Percentiles rank a stretch among this genome's conserved stretches.
phyloP scores from a whole-genome alignment of 2,329 filamentous ascomycete species.

The Cladosporium phlei region DNA sequence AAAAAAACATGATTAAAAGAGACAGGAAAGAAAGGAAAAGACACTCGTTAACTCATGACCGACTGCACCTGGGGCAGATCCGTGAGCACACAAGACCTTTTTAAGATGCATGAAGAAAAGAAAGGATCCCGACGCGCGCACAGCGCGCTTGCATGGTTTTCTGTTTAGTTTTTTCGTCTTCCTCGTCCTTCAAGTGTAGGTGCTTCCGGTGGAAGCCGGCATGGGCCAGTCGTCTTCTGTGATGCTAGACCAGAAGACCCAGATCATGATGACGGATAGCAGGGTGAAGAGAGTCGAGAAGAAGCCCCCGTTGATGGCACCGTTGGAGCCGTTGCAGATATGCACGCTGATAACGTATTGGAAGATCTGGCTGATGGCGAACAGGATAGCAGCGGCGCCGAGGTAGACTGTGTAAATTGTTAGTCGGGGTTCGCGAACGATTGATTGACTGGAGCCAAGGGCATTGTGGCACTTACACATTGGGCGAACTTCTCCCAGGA shows the following conservation, averaged over 20 bases:
- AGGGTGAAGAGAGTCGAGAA: conserved; percentile 94
- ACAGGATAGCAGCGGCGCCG: conserved; percentile 66
- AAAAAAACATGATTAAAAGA: conserved; percentile 1
- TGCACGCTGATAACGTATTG: conserved; percentile 89
- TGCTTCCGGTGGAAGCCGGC: conserved; percentile 38
- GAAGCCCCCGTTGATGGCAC: conserved; percentile 86
- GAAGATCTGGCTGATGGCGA: conserved; percentile 91
- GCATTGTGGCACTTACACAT: conserved; percentile 58
- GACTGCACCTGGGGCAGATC: background rate
- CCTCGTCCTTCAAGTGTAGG: conserved; percentile 31
- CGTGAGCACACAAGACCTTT: background rate
- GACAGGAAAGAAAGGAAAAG: background rate
- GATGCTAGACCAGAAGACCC: conserved; percentile 98
- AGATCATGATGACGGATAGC: conserved; percentile 73
- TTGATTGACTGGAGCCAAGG: background rate
- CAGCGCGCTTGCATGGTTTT: background rate
- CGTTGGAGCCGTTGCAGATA: conserved; percentile 76
- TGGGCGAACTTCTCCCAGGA: conserved; percentile 85
- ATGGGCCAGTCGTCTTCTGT: conserved; percentile 97
- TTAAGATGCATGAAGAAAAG: too few relatives aligned
- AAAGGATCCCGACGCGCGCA: too few relatives aligned
- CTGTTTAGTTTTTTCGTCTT: background rate
- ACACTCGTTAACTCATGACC: conserved; percentile 8
- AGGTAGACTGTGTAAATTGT: conserved; percentile 61
- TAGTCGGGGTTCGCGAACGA: conserved; percentile 2